Evolutionary conservation across 2,329 filamentous ascomycete genomes (phyloP).

Genomic region (Curvularia sp.): DNA sequence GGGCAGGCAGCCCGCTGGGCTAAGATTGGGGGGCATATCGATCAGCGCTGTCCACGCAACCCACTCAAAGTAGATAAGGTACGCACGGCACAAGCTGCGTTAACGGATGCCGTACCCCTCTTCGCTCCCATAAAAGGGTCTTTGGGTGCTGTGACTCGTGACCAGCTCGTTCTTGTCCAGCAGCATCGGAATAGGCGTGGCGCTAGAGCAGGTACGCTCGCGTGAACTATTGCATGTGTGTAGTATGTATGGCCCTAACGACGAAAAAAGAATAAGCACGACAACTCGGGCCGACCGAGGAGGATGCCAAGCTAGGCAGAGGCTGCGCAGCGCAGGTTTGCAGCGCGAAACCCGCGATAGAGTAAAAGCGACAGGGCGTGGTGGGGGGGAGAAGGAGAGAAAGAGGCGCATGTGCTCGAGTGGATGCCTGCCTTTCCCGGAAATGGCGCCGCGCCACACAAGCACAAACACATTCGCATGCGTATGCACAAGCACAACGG

Average conservation of each 20-base stretch:
- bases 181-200: neutral
- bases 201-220: neutral
- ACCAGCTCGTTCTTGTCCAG: neutral
- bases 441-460: neutral
- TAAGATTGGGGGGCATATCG: conserved; percentile 24
- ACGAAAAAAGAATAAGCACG: conserved; percentile 3
- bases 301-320: conserved; percentile 25
- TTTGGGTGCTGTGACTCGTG: neutral
- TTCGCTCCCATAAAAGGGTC: neutral
- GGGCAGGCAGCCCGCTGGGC: conserved; percentile 21
- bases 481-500: neutral
- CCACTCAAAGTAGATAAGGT: conserved; percentile 16
- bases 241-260: neutral
- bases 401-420: conserved; percentile 8
- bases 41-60: conserved; percentile 33
- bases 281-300: conserved; percentile 25
- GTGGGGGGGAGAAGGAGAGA: conserved; percentile 3
- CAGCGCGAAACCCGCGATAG: conserved; percentile 21
- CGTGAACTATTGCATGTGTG: neutral
- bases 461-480: neutral
- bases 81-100: conserved; percentile 19
- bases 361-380: neutral
- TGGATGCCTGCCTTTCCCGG: neutral
- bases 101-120: neutral
- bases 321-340: conserved; percentile 18